Base-by-base conservation (phyloP, 345 rosid genomes). In the Citrus reticulata region DNA sequence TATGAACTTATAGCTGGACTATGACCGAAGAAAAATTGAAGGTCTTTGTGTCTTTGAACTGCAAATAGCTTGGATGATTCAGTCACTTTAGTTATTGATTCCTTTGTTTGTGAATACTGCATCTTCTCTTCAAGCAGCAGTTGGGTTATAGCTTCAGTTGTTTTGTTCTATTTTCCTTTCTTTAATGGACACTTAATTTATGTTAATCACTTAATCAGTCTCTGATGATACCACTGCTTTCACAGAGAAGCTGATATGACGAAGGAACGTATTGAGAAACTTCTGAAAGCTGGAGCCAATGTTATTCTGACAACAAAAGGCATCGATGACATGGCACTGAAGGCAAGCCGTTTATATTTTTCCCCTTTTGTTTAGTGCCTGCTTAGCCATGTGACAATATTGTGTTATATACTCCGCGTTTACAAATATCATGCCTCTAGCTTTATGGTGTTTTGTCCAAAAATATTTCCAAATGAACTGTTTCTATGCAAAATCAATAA, bases 241-340 rank as follows among this genome's bases (percentile, higher is more conserved):
- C 22, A 63, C 91, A 97, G 99, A 80, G 99, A 97, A 84, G 90
- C 97, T 79, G 98, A 97, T 86, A 88, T 91, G 97, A 97, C 98
- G 0, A 97, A 94, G 75, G 99, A 97, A 78, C 93, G 98, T 29
- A 97, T 97, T 81, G 95, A 89, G 79, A 96, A 96, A 83, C 91
- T 96, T 77, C 83, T 96, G 74, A 93, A 91, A 85, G 97, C 95
- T 83, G 99, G 99, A 61, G 99, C 99, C n/a, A 94, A 96, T 84
- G 98, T 96, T 72, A 86, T 97, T 68, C 82, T 97, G 83, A 97
- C 98, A 51, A 97, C 98, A 7, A 97, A 97, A 84, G 98, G 97
- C 75, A 97, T 97, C 79, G 99, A 94, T 85, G 99, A 94, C 90
- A 97, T 97, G 99, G 97, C 99, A 77, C 93, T 97, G 67, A 97